Base-by-base conservation (phyloP, 1,139 yeast species). In the Debaryomyces subglobosus region DNA sequence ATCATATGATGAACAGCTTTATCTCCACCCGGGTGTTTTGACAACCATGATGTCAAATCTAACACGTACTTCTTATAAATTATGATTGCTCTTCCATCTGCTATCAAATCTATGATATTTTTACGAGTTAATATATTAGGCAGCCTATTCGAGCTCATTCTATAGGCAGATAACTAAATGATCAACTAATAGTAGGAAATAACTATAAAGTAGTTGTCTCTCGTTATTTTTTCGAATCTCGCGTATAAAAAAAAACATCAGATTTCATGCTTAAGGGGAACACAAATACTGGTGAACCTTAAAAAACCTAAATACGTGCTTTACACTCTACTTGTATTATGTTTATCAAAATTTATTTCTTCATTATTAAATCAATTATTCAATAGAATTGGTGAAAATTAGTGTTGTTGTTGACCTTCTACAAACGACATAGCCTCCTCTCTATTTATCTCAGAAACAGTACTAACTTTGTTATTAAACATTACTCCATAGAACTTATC, bases 401-500 rank as follows among this genome's bases (percentile, higher is more conserved):
- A 53, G n/a, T 51, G 49, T 23, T 56, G 62, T 41, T 57, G 70
- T 54, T 80, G 84, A 20, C 89, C 92, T 57, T 86, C 95, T 21
- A 92, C 85, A 68, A 94, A 91, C 29, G 81, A 75, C 62, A 89
- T 69, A 1, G 99, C 98, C 51, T 86, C 89, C 8, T 81, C 85
- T 50, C 79, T 77, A 33, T 79, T 72, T 51, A 94, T 89, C 51
- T 86, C 88, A 52, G 82, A 78, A 5, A 94, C 86, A 0, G 86
- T 78, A 52, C 97, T 89, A 49, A 89, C 91, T 64, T 90, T 90
- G 63, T 89, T 88, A 54, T 82, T 82, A 64, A 85, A 92, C 69
- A 84, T 81, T 3, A 94, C 97, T 20, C 97, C 97, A 63, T 85
- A 94, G 62, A 89, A 91, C 54, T 82, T 85, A 64, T 89, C 89